Evolutionary conservation across 2,329 filamentous ascomycete genomes (phyloP), one percentile per base, ranked within the genome.

Genomic region (Penicillium sumatraense): DNA sequence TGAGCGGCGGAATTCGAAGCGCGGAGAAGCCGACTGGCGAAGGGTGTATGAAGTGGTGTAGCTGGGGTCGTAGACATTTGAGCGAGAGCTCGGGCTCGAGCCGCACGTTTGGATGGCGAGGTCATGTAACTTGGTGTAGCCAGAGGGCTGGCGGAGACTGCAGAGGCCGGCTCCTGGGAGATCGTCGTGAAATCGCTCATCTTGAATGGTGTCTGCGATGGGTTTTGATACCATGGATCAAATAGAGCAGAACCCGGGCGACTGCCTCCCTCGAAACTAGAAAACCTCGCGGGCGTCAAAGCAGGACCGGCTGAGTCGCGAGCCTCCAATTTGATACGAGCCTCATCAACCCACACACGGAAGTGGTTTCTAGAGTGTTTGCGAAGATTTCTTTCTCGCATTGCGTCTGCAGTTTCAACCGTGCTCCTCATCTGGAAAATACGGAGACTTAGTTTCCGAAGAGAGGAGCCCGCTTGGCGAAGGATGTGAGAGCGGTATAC

Each of bases 381-480:
- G 51, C 82, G 77, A 33, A 81, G 75, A 57, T 81, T 84, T 16
- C 83, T 74, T 16, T 80, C 75, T 47, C 76, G 74, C 59, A 86
- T 72, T 6, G 82, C 81, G 31, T 80, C 73, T 0, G 83, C 82
- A 36, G 77, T 83, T 53, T 85, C 79, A 9, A 75, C 68, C 21
- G 77, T 77, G 49, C 79, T 78, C 21, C 76, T 74, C 4, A 83
- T 71, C 36, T 84, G 82, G 70, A 86, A 86, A 2, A 83, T 72
- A 7, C 79, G 79, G 70, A 85, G 81, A 50, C 82, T 83, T n/a
- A 86, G 71, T 62, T 80, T 83, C 65, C 82, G 83, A 53, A 86
- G 71, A 21, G 75, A 76, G 13, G 71, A 72, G 10, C 75, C 74
- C 13, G 82, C 79, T 3, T 78, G 70, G 21, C 76, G 71, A 11